These are phyloP conservation scores for Fusarium papillatum DNA, from an alignment of 2,329 filamentous ascomycete species.

Conservation along the genomic window DNA sequence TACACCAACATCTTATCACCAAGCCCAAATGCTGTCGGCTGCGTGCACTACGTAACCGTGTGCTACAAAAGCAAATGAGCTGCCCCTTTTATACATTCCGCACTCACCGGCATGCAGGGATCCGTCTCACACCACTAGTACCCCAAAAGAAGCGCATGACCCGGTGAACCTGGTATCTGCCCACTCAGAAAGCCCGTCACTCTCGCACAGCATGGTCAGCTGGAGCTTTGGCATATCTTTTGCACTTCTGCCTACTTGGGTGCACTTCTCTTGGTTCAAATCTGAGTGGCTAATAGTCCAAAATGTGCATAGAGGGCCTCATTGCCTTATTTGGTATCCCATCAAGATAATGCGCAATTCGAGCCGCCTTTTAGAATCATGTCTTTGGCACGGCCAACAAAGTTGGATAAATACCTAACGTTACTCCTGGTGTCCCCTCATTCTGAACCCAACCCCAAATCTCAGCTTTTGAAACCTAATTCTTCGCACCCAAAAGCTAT, in stretches of 20 bases:
- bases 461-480: too few relatives aligned
- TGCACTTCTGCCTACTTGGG: background rate
- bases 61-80: background rate
- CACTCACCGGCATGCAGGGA: background rate
- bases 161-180: background rate
- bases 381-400: too few relatives aligned
- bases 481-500: too few relatives aligned
- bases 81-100: background rate
- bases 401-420: too few relatives aligned
- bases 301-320: background rate
- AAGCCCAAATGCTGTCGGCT: background rate
- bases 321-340: background rate
- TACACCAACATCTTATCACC: background rate
- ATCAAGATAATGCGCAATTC: background rate
- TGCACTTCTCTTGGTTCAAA: background rate
- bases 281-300: background rate
- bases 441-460: too few relatives aligned
- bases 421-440: too few relatives aligned
- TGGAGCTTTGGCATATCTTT: background rate
- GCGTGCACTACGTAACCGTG: background rate
- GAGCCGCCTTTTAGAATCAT: too few relatives aligned
- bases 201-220: background rate
- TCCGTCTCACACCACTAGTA: background rate
- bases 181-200: background rate
- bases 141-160: background rate